phyloP scores from a whole-genome alignment of 2,329 filamentous ascomycete genomes.

The Colletotrichum kahawae region DNA sequence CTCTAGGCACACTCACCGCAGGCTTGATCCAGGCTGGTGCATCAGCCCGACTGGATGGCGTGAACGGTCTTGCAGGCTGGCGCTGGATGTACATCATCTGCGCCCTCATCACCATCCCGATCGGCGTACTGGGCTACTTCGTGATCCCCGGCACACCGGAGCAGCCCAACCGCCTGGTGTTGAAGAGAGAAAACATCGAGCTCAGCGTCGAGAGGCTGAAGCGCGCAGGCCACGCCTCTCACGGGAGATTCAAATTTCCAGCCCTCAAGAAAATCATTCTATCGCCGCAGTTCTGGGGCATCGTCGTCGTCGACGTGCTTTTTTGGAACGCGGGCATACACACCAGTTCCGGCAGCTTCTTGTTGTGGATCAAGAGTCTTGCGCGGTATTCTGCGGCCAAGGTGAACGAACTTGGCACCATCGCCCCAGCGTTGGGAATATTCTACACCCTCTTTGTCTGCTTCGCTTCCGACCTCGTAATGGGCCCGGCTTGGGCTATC shows the following conservation, averaged over 20 bases:
- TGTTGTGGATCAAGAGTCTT: constrained; percentile 45
- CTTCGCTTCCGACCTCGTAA: constrained; percentile 11
- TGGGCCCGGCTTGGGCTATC: constrained; percentile 37
- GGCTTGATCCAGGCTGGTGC: constrained; percentile 50
- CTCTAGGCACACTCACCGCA: constrained; percentile 47
- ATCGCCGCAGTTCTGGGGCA: constrained; percentile 43
- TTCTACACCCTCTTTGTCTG: constrained; percentile 14
- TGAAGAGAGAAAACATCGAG: constrained; percentile 29
- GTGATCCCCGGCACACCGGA: constrained; percentile 38
- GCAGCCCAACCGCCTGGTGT: constrained; percentile 32
- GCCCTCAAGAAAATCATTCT: constrained; percentile 37
- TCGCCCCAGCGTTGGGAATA: constrained; percentile 3
- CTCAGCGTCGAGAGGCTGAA: constrained; percentile 34
- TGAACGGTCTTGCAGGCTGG: constrained; percentile 45
- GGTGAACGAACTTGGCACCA: constrained; percentile 48
- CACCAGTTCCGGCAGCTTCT: constrained; percentile 36
- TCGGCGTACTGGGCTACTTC: constrained; percentile 44
- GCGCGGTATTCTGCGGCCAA: constrained; percentile 53
- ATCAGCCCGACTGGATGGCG: constrained; percentile 45
- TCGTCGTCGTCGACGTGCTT: constrained; percentile 40
- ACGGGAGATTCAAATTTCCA: constrained; percentile 37
- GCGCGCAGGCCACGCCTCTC: constrained; percentile 44
- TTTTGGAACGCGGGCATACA: constrained; percentile 55
- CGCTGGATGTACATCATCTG: constrained; percentile 53
- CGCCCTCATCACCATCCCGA: constrained; percentile 44